phyloP scores from a whole-genome alignment of 495 filamentous ascomycete genomes.

The Cairneyella variabilis region DNA sequence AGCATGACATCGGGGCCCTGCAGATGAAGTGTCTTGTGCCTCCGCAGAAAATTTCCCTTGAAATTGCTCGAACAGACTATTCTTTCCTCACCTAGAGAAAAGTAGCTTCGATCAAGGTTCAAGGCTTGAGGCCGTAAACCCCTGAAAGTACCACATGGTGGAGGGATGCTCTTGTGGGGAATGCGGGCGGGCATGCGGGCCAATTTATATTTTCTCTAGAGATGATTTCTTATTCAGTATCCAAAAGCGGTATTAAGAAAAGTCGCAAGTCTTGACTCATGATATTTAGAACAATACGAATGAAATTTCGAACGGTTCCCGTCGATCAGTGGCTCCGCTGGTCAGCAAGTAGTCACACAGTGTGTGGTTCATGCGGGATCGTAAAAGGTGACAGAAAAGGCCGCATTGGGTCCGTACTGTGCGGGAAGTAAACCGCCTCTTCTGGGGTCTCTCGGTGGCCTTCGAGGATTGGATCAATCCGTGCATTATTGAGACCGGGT shows the following conservation, averaged over 20 bases:
- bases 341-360: too few relatives aligned
- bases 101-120: constrained; percentile 7
- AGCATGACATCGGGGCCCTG: constrained; percentile 24
- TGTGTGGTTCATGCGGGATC: background rate
- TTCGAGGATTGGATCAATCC: background rate
- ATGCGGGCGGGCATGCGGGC: background rate
- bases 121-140: constrained; percentile 7
- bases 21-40: constrained; percentile 9
- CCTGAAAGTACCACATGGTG: constrained; percentile 4
- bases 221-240: background rate
- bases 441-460: background rate
- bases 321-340: constrained; percentile 3
- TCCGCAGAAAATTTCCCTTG: constrained; percentile 5
- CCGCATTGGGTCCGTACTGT: background rate
- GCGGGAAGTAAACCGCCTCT: background rate
- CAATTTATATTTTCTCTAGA: background rate
- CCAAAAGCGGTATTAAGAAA: too few relatives aligned
- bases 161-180: background rate
- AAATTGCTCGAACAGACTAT: constrained; percentile 9
- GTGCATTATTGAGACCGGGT: background rate
- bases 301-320: too few relatives aligned
- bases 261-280: background rate
- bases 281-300: background rate
- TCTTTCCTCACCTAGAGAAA: too few relatives aligned
- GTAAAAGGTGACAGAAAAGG: constrained; percentile 3